Evolutionary conservation across 1,139 yeast species (phyloP).

Genomic region (Diutina siamensis): DNA sequence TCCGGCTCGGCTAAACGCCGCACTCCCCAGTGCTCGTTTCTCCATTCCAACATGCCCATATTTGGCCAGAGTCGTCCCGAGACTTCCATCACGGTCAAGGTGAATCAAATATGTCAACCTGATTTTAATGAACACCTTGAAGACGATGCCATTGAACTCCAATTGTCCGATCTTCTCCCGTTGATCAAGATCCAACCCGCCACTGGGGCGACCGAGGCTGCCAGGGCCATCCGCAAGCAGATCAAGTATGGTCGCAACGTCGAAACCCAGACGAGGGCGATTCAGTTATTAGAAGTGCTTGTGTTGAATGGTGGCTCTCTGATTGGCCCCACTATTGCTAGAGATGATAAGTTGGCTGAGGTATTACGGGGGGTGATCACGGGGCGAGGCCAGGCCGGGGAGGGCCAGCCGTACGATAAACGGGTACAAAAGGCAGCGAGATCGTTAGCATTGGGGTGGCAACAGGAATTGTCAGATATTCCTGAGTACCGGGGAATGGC

Average conservation of each 20-base stretch:
- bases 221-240: slow-evolving; percentile 72
- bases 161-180: slow-evolving; percentile 26
- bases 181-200: slow-evolving; percentile 24
- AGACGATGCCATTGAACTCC: slow-evolving; percentile 21
- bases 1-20: no score
- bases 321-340: slow-evolving; percentile 41
- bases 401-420: slow-evolving; percentile 29
- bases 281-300: slow-evolving; percentile 60
- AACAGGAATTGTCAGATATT: slow-evolving; percentile 38
- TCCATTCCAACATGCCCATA: slow-evolving; percentile 32
- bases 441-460: slow-evolving; percentile 54
- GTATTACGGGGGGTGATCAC: slow-evolving; percentile 41
- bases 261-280: slow-evolving; percentile 52
- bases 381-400: slow-evolving; percentile 26
- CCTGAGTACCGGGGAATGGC: slow-evolving; percentile 43
- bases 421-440: slow-evolving; percentile 35
- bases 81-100: slow-evolving; percentile 43
- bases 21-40: no score
- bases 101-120: slow-evolving; percentile 31
- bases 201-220: slow-evolving; percentile 10
- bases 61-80: slow-evolving; percentile 36
- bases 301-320: slow-evolving; percentile 61
- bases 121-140: slow-evolving; percentile 24
- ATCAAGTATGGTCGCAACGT: slow-evolving; percentile 66
- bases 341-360: slow-evolving; percentile 62